Base-by-base conservation (phyloP, 2,329 filamentous ascomycete genomes). In the Fusarium solani-melongenae region DNA sequence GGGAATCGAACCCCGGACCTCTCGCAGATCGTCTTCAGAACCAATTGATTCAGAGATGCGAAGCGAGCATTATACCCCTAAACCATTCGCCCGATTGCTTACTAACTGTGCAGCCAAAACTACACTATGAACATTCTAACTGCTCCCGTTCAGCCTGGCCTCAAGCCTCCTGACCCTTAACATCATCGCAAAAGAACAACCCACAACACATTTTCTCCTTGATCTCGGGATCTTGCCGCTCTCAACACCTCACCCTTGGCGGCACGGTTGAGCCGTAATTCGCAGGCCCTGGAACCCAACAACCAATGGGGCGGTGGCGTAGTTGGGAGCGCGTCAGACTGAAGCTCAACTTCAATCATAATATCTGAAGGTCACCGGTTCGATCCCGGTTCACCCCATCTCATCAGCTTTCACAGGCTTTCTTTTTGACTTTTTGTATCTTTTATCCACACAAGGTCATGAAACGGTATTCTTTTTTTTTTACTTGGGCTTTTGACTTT, bases 21-120 rank as follows among this genome's bases (percentile, higher is more conserved):
- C 49, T 53, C 49, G 49, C 49, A 53, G 27, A 33, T 53, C 49
- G 49, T 53, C 49, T 53, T 31, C 27, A 20, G 29, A 53, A 53
- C 49, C 27, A 49, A n/a, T 14, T 20, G 29, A 11, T 33, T 53
- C 49, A 20, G 27, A 53, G 49, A 53, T 53, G 49, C 49, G 49
- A 53, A 53, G 49, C 49, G 49, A 53, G 49, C 49, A 53, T 53
- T 53, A 53, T 53, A 53, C 49, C 49, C 49, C 49, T 53, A 53
- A 53, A 53, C 49, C 49, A 53, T 53, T 12, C 49, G 49, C 49
- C 49, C 49, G 1, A 53, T 15, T 53, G 49, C 49, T 53, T 53
- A 53, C 27, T 53, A 53, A 53, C 29, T 53, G 6, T 4, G 17
- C 49, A 6, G 4, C 14, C 34, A 8, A 17, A 36, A 9, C 9